These are phyloP conservation scores for Eucalyptus caleyi DNA, from an alignment of 345 rosid genomes.

Conservation along the genomic window DNA sequence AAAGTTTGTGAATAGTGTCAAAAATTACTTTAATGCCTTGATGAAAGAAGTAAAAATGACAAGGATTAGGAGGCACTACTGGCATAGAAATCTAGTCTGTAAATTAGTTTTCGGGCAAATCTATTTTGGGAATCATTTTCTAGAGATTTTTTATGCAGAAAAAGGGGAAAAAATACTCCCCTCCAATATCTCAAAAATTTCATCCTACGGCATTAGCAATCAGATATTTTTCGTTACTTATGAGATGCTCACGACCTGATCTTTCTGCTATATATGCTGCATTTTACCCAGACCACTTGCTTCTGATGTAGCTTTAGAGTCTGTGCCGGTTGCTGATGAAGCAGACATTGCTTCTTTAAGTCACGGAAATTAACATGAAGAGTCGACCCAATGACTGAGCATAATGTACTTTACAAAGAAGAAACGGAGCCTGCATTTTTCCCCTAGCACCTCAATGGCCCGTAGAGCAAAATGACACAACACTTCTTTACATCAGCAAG, in stretches of 20 bases:
- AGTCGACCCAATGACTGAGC: background rate
- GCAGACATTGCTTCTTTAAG: background rate
- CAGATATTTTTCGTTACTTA: background rate
- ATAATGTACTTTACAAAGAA: background rate
- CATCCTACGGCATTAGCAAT: background rate
- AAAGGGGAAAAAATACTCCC: background rate
- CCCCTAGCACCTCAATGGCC: background rate
- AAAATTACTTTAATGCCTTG: background rate
- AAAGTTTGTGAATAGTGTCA: background rate
- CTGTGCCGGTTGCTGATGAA: background rate
- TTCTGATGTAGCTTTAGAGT: background rate
- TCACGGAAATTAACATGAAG: background rate
- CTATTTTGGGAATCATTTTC: background rate
- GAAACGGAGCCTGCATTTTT: background rate
- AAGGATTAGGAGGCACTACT: background rate
- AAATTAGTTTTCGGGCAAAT: background rate
- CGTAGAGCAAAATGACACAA: background rate
- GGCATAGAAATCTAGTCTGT: background rate
- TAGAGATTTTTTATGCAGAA: background rate
- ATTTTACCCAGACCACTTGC: background rate
- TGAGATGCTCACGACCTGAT: background rate
- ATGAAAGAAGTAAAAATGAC: background rate
- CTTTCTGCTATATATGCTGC: background rate
- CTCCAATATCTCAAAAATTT: background rate
- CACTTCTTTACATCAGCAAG: background rate